Evolutionary conservation across 2,329 filamentous ascomycete species (phyloP), one percentile per base, ranked within the genome.

Genomic region (Pseudophaeomoniella oleicola): DNA sequence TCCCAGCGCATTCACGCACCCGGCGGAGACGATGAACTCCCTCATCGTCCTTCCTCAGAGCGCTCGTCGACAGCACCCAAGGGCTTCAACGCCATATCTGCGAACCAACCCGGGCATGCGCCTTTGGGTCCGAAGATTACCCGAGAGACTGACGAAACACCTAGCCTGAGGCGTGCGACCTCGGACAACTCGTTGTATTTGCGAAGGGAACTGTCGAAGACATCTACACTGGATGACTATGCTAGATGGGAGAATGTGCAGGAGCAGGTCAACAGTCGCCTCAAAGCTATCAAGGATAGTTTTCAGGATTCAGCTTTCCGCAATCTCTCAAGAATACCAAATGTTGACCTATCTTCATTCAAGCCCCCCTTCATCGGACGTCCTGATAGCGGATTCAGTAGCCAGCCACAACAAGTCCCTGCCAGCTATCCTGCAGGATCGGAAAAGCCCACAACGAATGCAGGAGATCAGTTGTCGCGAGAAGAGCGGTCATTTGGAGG

Each of bases 251-350:
- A 81, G 35, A 68, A 90, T 55, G 75, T 93, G 10, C 74, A 78
- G 31, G 81, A 84, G 42, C 83, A 90, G 63, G 80, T 88, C 45
- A 96, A 94, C 50, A 85, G 81, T 46, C 72, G 88, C 30, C 69
- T 90, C 51, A 93, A 93, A 60, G 88, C 88, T 3, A 82, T 96
- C 53, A 81, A 78, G 51, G 87, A 94, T 53, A 92, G 81, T 51
- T 74, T 83, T 42, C 78, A 85, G 51, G 86, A 94, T 48, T 82
- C 86, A 2, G 83, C 77, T 37, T 80, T 87, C 57, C 83, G 77
- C 50, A 67, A 85, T 51, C 73, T 68, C 31, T 57, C 65, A 14
- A 66, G 58, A 47, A 59, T 64, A 50, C 61, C 63, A 3, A 59
- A 48, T 35, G 55, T 68, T 37, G 56, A 56, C 43, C 50, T 66